These are phyloP conservation scores for Elaphomyces granulatus DNA, from an alignment of 495 filamentous ascomycete genomes.

Conservation along the genomic window DNA sequence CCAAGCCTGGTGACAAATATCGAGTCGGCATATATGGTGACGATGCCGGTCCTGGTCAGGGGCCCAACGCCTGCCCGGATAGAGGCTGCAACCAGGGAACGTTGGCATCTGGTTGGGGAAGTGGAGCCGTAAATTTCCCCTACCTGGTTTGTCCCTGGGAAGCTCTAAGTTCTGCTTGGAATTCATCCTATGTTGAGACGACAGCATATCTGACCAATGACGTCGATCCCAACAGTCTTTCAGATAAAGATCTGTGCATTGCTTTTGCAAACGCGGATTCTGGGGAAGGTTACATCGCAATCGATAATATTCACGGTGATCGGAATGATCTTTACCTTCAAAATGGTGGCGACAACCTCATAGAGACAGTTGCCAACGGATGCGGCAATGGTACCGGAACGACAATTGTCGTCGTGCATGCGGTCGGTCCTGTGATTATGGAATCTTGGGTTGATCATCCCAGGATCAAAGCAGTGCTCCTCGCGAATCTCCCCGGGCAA, in stretches of 20 bases:
- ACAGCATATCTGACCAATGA: slow-evolving; percentile 47
- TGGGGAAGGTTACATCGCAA: slow-evolving; percentile 50
- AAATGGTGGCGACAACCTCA: slow-evolving; percentile 60
- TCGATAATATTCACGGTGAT: slow-evolving; percentile 57
- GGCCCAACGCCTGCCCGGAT: slow-evolving; percentile 65
- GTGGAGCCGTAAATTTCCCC: slow-evolving; percentile 75
- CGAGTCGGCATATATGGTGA: slow-evolving; percentile 72
- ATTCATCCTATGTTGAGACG: slow-evolving; percentile 42
- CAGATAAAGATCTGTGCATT: slow-evolving; percentile 48
- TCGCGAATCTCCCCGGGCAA: slow-evolving; percentile 81
- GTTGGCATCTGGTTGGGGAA: slow-evolving; percentile 78
- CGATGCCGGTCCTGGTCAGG: slow-evolving; percentile 54
- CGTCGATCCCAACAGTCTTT: slow-evolving; percentile 22
- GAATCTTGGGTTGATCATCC: slow-evolving; percentile 75
- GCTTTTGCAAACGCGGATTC: slow-evolving; percentile 48
- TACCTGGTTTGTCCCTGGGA: slow-evolving; percentile 61
- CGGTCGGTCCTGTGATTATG: slow-evolving; percentile 74
- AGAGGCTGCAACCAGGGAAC: slow-evolving; percentile 73
- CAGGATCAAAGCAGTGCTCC: slow-evolving; percentile 63
- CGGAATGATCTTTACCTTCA: slow-evolving; percentile 69
- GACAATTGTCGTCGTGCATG: slow-evolving; percentile 77
- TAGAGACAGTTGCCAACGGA: slow-evolving; percentile 50
- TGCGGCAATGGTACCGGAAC: slow-evolving; percentile 55
- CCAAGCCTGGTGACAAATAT: slow-evolving; percentile 27
- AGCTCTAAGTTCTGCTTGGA: slow-evolving; percentile 48